Conservation (phyloP, 257 asterid genomes). For the Solanum chilense region DNA sequence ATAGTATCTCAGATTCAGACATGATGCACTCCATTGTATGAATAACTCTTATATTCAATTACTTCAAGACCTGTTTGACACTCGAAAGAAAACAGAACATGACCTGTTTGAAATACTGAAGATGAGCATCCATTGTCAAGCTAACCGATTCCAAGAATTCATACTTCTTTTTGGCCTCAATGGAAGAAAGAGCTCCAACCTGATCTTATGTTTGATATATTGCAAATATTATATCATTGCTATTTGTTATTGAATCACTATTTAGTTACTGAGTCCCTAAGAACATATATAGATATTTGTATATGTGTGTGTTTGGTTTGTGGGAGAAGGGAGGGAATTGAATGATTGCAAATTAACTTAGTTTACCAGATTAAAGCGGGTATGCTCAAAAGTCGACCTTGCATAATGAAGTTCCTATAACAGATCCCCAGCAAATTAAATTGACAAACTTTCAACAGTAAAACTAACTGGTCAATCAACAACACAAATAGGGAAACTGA, state of each 20-base stretch:
- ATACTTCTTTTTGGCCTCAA: constrained; percentile 86
- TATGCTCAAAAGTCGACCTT: constrained; percentile 71
- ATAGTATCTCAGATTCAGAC: constrained; percentile 10
- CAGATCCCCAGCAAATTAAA: constrained; percentile 82
- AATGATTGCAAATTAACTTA: not conserved
- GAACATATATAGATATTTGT: not conserved
- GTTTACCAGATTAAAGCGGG: constrained; percentile 85
- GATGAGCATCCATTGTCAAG: constrained; percentile 85
- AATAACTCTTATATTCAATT: not conserved
- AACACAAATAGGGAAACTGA: constrained; percentile 3
- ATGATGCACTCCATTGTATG: not conserved
- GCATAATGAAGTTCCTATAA: constrained; percentile 95
- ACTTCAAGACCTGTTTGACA: constrained; percentile 14
- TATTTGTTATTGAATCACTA: not conserved
- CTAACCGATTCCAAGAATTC: constrained; percentile 87
- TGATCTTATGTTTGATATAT: constrained; percentile 2
- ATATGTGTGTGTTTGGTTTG: not conserved
- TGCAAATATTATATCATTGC: not conserved
- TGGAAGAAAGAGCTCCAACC: constrained; percentile 80
- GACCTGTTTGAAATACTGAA: constrained; percentile 65
- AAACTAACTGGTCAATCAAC: constrained; percentile 31
- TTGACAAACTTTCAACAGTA: constrained; percentile 46
- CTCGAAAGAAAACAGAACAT: not conserved
- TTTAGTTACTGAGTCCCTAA: not conserved
- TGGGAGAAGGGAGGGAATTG: not conserved